phyloP scores from a whole-genome alignment of 1,139 yeast species.

The Taphrina betulina region DNA sequence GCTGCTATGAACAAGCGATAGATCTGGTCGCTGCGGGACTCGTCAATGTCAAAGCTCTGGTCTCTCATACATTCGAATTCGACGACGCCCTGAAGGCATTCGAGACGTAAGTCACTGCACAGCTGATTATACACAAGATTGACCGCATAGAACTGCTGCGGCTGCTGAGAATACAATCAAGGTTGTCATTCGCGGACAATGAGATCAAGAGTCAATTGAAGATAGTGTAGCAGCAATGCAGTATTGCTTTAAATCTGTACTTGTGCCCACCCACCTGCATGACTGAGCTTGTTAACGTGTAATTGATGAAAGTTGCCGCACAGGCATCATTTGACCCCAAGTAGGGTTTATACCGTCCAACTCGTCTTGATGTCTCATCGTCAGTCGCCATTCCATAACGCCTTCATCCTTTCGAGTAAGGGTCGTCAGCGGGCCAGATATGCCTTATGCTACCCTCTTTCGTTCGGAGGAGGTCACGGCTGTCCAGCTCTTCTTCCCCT shows the following conservation, averaged over 20 bases:
- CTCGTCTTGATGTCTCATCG: too few relatives aligned
- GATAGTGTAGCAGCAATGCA: too few relatives aligned
- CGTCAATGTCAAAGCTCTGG: constrained; percentile 62
- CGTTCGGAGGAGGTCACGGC: constrained; percentile 34
- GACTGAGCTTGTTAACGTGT: too few relatives aligned
- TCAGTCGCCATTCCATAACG: too few relatives aligned
- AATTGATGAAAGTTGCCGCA: too few relatives aligned
- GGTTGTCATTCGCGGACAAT: constrained; percentile 33
- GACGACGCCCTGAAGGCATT: constrained; percentile 79
- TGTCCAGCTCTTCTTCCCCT: constrained; percentile 88
- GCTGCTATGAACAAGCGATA: constrained; percentile 78
- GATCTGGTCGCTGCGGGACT: constrained; percentile 61
- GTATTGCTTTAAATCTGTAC: too few relatives aligned
- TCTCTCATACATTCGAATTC: constrained; percentile 75
- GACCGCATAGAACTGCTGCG: constrained; percentile 21
- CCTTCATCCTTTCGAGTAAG: too few relatives aligned
- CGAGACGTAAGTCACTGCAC: constrained; percentile 44
- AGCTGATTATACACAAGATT: background rate
- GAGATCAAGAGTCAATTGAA: background rate
- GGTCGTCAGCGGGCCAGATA: too few relatives aligned
- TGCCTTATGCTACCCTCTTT: constrained; percentile 31
- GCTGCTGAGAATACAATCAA: constrained; percentile 33
- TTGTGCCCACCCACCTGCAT: too few relatives aligned
- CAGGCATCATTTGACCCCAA: too few relatives aligned
- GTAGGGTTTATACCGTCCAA: too few relatives aligned